Base-by-base conservation (phyloP, 345 rosid species). In the Populus pruinosa region DNA sequence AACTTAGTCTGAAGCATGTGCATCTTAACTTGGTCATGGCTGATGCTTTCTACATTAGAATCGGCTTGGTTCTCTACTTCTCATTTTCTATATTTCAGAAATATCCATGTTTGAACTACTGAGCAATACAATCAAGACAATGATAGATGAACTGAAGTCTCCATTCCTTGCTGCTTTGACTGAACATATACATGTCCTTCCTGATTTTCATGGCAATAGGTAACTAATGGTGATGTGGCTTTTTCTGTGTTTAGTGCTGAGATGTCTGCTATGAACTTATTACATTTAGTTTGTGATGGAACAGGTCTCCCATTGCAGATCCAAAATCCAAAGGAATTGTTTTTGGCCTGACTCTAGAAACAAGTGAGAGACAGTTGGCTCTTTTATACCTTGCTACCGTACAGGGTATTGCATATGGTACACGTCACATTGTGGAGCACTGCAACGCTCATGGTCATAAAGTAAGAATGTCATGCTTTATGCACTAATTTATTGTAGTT, bases 181-280 rank as follows among this genome's bases (percentile, higher is more conserved):
- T 63, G 85, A 92, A 84, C 90, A 89, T 69, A 72, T 83, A 70
- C 99, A 95, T 75, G 80, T 95, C 55, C 93, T 95, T 79, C 99
- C 93, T 0, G 97, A 95, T 82, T 95, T 92, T 76, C 99, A 95
- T 53, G 99, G 98, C 77, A 95, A 95, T 84, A 93, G 98, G 98
- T 93, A 79, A 76, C 71, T 75, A 36, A 47, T 25, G 8, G 27
- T 62, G 64, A 62, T 43, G 35, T 35, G 33, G 35, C 47, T 6
- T 68, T 74, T 75, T 41, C 67, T 31, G 59, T 39, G 61, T 61
- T 11, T 63, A 8, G 55, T 8, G 72, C 69, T 36, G 63, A 70
- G 44, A 33, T 77, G 17, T 75, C 63, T 36, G 76, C 44, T 67
- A 25, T 62, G 16, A 67, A 49, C 36, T 64, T 71, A 71, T 69